phyloP scores from a whole-genome alignment of 352 stramenopile genomes.

The Achlya hypogyna region DNA sequence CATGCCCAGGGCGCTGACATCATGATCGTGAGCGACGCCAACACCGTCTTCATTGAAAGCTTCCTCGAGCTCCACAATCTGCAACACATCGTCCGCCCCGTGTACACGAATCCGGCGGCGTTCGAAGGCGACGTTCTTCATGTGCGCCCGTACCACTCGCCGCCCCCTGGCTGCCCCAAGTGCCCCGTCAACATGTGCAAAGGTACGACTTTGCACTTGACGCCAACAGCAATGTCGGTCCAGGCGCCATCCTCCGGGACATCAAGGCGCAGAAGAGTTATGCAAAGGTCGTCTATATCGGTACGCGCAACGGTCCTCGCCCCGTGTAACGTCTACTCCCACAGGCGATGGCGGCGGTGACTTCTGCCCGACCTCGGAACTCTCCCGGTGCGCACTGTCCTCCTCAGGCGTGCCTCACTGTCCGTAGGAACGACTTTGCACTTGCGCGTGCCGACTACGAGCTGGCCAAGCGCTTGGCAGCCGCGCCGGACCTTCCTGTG shows the following conservation, averaged over 20 bases:
- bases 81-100: constrained; percentile 24
- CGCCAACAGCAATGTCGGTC: neutral
- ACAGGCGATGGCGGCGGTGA: constrained; percentile 49
- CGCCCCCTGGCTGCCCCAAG: constrained; percentile 41
- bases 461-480: constrained; percentile 26
- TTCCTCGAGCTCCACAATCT: constrained; percentile 42
- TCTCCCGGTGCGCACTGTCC: constrained; percentile 34
- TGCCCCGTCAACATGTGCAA: constrained; percentile 82
- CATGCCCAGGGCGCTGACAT: constrained; percentile 33
- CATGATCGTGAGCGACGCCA: constrained; percentile 71
- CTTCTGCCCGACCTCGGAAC: constrained; percentile 47
- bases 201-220: constrained; percentile 22
- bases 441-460: constrained; percentile 42
- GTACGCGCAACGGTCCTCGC: neutral
- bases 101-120: constrained; percentile 34
- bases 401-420: neutral
- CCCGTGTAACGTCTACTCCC: neutral
- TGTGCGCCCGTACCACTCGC: constrained; percentile 45
- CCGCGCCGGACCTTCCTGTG: constrained; percentile 30
- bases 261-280: constrained; percentile 32
- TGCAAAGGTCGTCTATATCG: constrained; percentile 54
- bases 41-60: constrained; percentile 69
- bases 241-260: constrained; percentile 40
- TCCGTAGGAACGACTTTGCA: constrained; percentile 38
- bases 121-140: constrained; percentile 29